Evolutionary conservation across 257 asterid species (phyloP), one percentile per base, ranked within the genome.

Genomic region (Solanum medicagineum): DNA sequence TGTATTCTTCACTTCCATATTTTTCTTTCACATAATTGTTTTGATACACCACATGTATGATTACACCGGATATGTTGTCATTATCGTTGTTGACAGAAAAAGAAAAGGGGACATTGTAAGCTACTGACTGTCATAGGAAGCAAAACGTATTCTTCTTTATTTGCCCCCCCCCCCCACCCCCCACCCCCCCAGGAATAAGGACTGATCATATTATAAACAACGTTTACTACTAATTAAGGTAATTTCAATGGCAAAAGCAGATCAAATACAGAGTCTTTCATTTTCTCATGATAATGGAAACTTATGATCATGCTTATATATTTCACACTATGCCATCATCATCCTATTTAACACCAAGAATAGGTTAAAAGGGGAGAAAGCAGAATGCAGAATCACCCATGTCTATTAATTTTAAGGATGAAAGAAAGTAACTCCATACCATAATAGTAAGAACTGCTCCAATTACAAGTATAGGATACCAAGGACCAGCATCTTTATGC

Each of bases 401-500:
- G 24, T 49, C 1, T 10, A 26, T 45, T 51, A 77, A 49, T 77
- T 51, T 22, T 26, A 85, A 69, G 53, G 55, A 85, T 49, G 66
- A 75, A 84, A 45, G 36, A 32, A 79, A 85, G 91, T 5, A 59
- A 82, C 24, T 82, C 0, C 19, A 86, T 89, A 97, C 99, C 97
- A 94, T 85, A 51, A 93, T 45, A 42, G 94, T 90, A 57, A 97
- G 93, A 79, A 91, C 88, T 57, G 89, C 80, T 82, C 93, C 95
- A 84, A 95, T 87, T 19, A 83, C 80, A 59, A 97, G 90, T 57
- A 95, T 84, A 65, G 92, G 89, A 87, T 92, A 94, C 97, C 98
- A 94, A 74, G 90, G 86, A 83, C 83, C 62, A 12, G 86, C 92
- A 68, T 83, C 90, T 88, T 90, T 84, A 79, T 91, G 88, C 42